A percentile compares a stretch with the other conserved stretches of the same genome.
phyloP scores from a whole-genome alignment of 2,329 filamentous ascomycete species.

The Fusarium sp. region DNA sequence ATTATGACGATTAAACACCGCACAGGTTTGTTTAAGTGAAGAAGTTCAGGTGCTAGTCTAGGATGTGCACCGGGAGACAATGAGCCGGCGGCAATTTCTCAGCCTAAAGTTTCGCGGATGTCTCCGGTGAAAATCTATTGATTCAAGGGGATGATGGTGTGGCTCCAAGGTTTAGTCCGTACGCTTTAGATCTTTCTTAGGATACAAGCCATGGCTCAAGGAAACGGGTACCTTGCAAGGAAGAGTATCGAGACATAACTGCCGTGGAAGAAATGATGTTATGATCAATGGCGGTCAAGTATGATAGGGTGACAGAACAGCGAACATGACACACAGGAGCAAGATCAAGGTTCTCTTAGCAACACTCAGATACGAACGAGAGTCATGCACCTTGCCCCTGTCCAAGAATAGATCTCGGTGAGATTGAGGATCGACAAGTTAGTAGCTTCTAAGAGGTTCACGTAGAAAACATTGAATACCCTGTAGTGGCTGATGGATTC shows the following conservation, averaged over 20 bases:
- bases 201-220: neutral
- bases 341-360: too few relatives aligned
- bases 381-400: too few relatives aligned
- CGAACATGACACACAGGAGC: too few relatives aligned
- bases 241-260: slow-evolving; percentile 3
- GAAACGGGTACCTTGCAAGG: neutral
- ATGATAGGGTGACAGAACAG: neutral
- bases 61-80: neutral
- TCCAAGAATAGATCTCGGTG: too few relatives aligned
- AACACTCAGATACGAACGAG: too few relatives aligned
- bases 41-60: slow-evolving; percentile 11
- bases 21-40: slow-evolving; percentile 12
- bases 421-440: too few relatives aligned
- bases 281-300: neutral
- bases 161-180: slow-evolving; percentile 26
- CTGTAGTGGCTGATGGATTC: too few relatives aligned
- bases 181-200: neutral
- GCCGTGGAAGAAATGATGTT: neutral
- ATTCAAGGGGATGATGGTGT: slow-evolving; percentile 13
- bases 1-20: slow-evolving; percentile 12
- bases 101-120: slow-evolving; percentile 14
- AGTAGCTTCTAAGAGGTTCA: too few relatives aligned
- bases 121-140: slow-evolving; percentile 21
- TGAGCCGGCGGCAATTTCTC: neutral
- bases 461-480: too few relatives aligned